Evolutionary conservation across 73 alveolate genomes (phyloP), one percentile per base, ranked within the genome.

Genomic region (Paramecium bursaria): DNA sequence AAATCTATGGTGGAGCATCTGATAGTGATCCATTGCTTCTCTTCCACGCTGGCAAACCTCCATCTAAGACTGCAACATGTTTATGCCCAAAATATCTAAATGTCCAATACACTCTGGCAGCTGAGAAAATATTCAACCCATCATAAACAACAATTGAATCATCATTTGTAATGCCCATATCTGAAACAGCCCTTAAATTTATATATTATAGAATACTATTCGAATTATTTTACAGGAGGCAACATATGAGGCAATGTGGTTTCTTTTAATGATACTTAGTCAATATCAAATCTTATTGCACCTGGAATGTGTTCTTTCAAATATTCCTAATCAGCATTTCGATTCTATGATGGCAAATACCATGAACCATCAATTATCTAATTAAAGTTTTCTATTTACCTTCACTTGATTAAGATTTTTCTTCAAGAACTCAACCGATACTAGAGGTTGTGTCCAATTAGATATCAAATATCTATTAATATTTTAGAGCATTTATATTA

Each of bases 101-200:
- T 17, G 85, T 48, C 90, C 90, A 87, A 17, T 75, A 87, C 1
- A 61, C 93, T 87, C 93, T 57, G 11, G 93, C 87, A 10, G 91
- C 26, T 4, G 91, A 80, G 48, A 80, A 87, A 5, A 87, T 82
- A 13, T 88, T 88, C 33, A 61, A 23, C 19, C 79, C 79, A 48
- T 87, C 93, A 50, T 87, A 87, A 57, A 87, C 86, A 1, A 87
- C 85, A 4, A 87, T 61, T 9, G 29, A 14, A 44, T 87, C 90
- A 1, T 31, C 44, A 76, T 74, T 77, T 10, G 46, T 25, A 21
- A 87, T 60, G 42, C 90, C 86, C 75, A 87, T 67, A 10, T 67
- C 82, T 21, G 60, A 31, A 10, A 67, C 82, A 67, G 82, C 49
- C 23, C 82, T 67, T n/a, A n/a, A 29, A 6, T 67, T 3, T 21